Base-by-base conservation (phyloP, 2,329 filamentous ascomycete genomes). In the Leptodontidium sp. region DNA sequence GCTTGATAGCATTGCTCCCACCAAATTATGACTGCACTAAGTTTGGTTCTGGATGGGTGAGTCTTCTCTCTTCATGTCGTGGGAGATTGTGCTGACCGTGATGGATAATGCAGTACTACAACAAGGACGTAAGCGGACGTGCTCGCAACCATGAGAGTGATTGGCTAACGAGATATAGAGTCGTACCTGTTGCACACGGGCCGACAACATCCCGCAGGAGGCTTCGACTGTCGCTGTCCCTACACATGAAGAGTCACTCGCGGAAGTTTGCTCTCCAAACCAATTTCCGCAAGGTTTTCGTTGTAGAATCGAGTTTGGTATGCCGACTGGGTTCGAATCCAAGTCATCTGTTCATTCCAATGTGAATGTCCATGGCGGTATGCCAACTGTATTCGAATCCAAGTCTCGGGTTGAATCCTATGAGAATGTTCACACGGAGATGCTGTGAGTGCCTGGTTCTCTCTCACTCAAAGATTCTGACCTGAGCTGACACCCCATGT, bases 351-450 rank as follows among this genome's bases (percentile, higher is more conserved):
- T 24, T 24, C 49, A 26, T 52, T 4, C n/a, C n/a, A 35, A 38
- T 2, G 17, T 11, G 7, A 11, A 12, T n/a, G 53, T 1, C 6
- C 29, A 57, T 29, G 53, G 35, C 21, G 32, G 14, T 1, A 43
- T 40, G 55, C 55, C 55, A 6, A 43, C 32, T 24, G 55, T 32
- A 12, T 43, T 58, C n/a, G 55, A 58, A 6, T n/a, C 35, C 11
- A 24, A 58, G 7, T 12, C 7, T 6, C 35, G 32, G 8, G 55
- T 24, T 15, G 35, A 21, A 14, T 2, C 9, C 29, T 11, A 58
- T n/a, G 55, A 38, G 12, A 58, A 43, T 35, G 17, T 58, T 7
- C 55, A 58, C 35, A 58, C 15, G 7, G 55, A 58, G 55, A 58
- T 58, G 35, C 17, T 58, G 55, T 58, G 35, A 58, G 55, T 6